Base-by-base conservation (phyloP, 1,284 basidiomycete genomes). In the Ceratobasidium sp. region DNA sequence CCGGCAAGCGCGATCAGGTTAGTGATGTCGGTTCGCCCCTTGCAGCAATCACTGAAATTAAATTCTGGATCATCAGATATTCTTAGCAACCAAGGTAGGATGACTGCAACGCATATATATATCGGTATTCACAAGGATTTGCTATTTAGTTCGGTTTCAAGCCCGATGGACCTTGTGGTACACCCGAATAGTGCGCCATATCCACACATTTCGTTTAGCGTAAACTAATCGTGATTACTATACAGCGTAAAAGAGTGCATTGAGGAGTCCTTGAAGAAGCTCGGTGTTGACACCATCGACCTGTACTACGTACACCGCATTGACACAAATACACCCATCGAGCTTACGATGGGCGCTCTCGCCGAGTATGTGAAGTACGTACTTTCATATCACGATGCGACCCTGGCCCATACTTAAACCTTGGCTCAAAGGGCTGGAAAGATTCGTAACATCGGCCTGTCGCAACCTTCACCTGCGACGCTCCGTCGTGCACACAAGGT, bases 401-500 rank as follows among this genome's bases (percentile, higher is more conserved):
- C 30, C 5, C 8, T 26, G 55, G 6, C 23, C 11, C 5, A 46
- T 35, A 41, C 57, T 7, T 41, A 2, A 38, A 38, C 11, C 11
- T 38, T 9, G 47, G 35, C 35, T 47, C 41, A 23, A n/a, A 86
- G 86, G 73, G 85, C 82, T 50, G 88, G 88, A 18, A 89, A 88
- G 77, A 84, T 88, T 61, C 86, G 85, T 72, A 85, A 88, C 77
- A 80, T 91, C 26, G 89, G 89, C 0, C 81, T 91, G 23, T 90
- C 87, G 58, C 90, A 92, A 77, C 84, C 85, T 72, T 86, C 85
- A 0, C 84, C 85, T 0, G 81, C 80, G 1, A 89, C 88, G 0
- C 83, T 92, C 14, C 85, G 89, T 5, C 87, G 89, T 52, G 91
- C 91, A 4, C 84, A 88, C 75, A 85, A 85, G 18, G 83, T 89